These are phyloP conservation scores for Apiospora marii DNA, from an alignment of 2,329 filamentous ascomycete genomes.

Conservation along the genomic window DNA sequence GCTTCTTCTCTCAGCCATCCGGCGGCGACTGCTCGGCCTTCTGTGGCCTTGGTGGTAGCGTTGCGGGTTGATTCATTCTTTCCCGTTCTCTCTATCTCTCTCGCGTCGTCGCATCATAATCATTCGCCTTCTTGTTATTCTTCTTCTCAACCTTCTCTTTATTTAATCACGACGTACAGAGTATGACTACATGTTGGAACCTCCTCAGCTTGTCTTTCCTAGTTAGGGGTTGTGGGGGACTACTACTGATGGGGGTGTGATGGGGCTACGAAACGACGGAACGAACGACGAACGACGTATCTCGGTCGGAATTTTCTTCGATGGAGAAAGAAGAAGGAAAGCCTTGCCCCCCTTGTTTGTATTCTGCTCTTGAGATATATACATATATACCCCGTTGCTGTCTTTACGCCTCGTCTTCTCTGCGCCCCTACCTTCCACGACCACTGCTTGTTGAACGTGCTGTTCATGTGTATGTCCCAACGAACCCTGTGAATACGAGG, in stretches of 20 bases:
- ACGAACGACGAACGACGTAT: background rate
- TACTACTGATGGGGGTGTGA: too few species aligned
- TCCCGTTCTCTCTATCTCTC: background rate
- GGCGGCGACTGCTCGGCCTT: background rate
- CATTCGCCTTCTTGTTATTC: background rate
- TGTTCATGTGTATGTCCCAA: too few species aligned
- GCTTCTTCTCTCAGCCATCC: background rate
- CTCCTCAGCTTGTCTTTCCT: background rate
- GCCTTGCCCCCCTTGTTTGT: background rate
- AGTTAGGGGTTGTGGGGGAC: background rate
- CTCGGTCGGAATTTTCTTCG: background rate
- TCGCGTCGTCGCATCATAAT: background rate
- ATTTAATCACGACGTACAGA: constrained; percentile 3
- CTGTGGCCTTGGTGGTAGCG: constrained; percentile 5
- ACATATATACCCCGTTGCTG: constrained; percentile 20
- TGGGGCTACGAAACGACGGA: too few species aligned
- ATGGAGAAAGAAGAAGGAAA: background rate
- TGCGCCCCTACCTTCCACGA: background rate
- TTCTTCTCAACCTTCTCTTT: background rate
- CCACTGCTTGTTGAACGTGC: background rate
- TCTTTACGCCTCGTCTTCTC: background rate
- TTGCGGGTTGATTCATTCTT: background rate
- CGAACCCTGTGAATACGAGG: too few species aligned
- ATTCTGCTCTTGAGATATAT: constrained; percentile 7
- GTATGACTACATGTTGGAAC: background rate